These are phyloP conservation scores for Nicotiana noctiflora DNA, from an alignment of 257 asterid genomes.

Conservation along the genomic window DNA sequence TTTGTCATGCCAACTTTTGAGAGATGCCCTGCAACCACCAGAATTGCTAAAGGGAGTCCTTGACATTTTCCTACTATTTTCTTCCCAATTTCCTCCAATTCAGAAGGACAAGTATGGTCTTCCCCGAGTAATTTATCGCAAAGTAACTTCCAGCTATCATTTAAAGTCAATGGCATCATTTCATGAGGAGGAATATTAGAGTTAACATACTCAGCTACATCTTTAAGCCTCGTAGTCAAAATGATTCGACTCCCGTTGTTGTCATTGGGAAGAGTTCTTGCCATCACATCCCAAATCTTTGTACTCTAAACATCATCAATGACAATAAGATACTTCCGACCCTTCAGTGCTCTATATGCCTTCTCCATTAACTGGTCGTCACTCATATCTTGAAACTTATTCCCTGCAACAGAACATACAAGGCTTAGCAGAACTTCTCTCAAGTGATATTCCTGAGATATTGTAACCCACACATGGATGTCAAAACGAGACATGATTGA, in stretches of 20 bases:
- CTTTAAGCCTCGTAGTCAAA: constrained; percentile 1
- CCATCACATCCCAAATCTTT: background rate
- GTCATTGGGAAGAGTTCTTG: background rate
- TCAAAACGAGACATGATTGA: too few relatives aligned
- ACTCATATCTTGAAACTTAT: background rate
- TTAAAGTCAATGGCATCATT: background rate
- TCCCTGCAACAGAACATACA: background rate
- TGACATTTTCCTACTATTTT: background rate
- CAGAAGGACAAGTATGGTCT: background rate
- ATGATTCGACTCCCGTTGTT: constrained; percentile 6
- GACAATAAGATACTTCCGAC: background rate
- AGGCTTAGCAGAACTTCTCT: background rate
- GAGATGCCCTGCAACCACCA: background rate
- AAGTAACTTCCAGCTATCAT: background rate
- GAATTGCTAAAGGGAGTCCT: background rate
- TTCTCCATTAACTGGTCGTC: background rate
- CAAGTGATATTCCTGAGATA: background rate
- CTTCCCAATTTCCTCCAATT: constrained; percentile 1
- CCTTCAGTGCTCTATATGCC: background rate
- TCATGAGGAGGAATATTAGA: background rate
- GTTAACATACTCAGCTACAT: constrained; percentile 3
- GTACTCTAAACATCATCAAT: constrained; percentile 5
- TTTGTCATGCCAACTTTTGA: background rate
- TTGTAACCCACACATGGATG: too few relatives aligned
- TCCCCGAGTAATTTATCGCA: background rate